Conservation (phyloP, 1,284 basidiomycete species). For the Irpex sp. region DNA sequence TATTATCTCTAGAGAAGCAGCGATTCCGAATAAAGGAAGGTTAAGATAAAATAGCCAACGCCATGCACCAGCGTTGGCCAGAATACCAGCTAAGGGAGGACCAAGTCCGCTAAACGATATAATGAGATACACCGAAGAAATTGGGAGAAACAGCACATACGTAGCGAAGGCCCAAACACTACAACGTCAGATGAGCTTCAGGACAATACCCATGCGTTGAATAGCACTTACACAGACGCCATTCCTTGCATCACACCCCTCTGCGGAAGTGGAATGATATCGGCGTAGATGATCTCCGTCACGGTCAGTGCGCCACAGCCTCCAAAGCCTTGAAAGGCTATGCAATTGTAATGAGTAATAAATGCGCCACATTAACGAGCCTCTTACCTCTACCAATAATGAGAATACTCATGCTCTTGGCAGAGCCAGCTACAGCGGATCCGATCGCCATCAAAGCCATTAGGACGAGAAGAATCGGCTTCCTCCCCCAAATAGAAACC, state of each 20-base stretch:
- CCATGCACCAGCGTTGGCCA: slow-evolving; percentile 8
- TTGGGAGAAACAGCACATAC: too few species aligned
- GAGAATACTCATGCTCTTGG: slow-evolving; percentile 4
- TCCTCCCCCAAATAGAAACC: not conserved
- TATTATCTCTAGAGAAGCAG: slow-evolving; percentile 30
- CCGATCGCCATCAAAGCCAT: slow-evolving; percentile 4
- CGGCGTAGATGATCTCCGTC: slow-evolving; percentile 3
- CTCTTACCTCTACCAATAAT: slow-evolving; percentile 2
- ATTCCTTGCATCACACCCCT: slow-evolving; percentile 1
- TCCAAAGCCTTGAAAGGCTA: slow-evolving; percentile 4
- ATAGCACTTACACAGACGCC: not conserved
- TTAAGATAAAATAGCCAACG: slow-evolving; percentile 32
- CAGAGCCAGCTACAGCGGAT: slow-evolving; percentile 1
- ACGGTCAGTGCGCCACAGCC: not conserved
- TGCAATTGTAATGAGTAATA: not conserved
- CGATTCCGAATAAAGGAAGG: slow-evolving; percentile 36
- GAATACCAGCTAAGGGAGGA: slow-evolving; percentile 6
- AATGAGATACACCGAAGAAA: too few species aligned
- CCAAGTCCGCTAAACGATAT: not conserved
- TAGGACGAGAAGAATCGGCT: not conserved
- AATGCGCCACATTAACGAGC: not conserved
- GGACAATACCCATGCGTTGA: too few species aligned
- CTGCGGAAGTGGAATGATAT: slow-evolving; percentile 4
- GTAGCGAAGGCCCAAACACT: not conserved
- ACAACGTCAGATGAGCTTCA: not conserved